Base-by-base conservation (phyloP, 1,139 yeast genomes). In the Blastobotrys malaysiensis region DNA sequence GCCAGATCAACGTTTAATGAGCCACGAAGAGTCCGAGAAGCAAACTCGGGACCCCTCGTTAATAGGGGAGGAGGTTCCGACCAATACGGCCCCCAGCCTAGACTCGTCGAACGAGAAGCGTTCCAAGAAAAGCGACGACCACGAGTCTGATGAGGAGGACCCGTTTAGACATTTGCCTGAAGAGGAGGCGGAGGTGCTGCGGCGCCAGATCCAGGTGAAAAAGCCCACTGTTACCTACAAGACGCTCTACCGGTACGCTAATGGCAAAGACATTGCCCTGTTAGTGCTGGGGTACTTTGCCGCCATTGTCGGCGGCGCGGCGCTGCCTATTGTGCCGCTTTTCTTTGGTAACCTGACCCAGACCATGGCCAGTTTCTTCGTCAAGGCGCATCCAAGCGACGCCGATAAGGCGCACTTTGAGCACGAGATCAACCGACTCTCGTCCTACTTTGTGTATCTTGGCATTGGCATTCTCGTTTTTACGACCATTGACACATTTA, bases 281-380 rank as follows among this genome's bases (percentile, higher is more conserved):
- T 56, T 71, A 16, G 16, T 55, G 1, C 5, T 69, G 7, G 77
- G 73, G 1, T 61, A 63, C 48, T 53, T 66, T 20, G 61, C 65
- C 43, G 67, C 76, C 5, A 65, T 68, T 5, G 65, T 66, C 7
- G 67, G 71, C 16, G 77, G 77, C 11, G 75, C 74, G 4, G 71
- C 72, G 2, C 53, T 73, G 55, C 77, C 77, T 1, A 61, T 73
- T 63, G 71, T 72, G 59, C 73, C 77, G 19, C 59, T 74, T 51
- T 66, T 73, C 20, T 71, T 74, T 50, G 77, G 77, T 24, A 62
- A 63, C 43, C 59, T 74, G 56, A 69, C 77, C 5, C 67, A 72
- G 52, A 64, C 69, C 20, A 73, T 74, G 61, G 59, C 71, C 39
- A 59, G 63, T 49, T 74, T 65, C 53, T 64, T 70, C 56, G 65